Percentiles rank a stretch among this genome's conserved stretches.
These are phyloP conservation scores for Daldinia grandis DNA, from an alignment of 495 filamentous ascomycete genomes.

Conservation along the genomic window DNA sequence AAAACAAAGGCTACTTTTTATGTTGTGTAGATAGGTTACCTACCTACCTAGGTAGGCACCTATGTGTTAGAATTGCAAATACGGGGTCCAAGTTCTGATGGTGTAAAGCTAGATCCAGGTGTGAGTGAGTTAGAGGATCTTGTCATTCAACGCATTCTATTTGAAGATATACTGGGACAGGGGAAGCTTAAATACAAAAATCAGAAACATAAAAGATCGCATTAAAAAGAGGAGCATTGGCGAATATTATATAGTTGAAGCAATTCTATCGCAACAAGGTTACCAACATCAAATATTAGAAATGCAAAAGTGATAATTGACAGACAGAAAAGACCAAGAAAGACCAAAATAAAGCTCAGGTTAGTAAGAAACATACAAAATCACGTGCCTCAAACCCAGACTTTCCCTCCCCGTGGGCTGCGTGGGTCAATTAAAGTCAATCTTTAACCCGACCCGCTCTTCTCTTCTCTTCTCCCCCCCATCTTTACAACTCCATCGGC, in stretches of 20 bases:
- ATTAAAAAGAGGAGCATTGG: background rate
- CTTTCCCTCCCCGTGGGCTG: background rate
- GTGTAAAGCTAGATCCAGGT: background rate
- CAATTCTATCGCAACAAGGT: background rate
- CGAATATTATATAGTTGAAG: background rate
- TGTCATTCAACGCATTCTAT: conserved; percentile 4
- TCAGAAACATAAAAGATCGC: background rate
- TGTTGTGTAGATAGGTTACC: too few species aligned
- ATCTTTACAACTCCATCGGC: conserved; percentile 14
- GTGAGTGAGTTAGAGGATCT: background rate
- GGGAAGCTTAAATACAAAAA: background rate
- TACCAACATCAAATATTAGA: background rate
- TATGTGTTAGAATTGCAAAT: too few species aligned
- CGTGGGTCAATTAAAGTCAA: too few species aligned
- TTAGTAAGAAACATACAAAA: background rate
- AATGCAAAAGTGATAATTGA: background rate
- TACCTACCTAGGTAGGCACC: too few species aligned
- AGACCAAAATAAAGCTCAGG: background rate
- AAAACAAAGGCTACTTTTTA: too few species aligned
- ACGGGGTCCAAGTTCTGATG: background rate
- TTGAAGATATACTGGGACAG: background rate
- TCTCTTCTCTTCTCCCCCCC: background rate
- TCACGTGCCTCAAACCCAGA: conserved; percentile 15
- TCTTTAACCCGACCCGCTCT: conserved; percentile 17
- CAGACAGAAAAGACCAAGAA: background rate